Evolutionary conservation across 306 rosid species (phyloP).

Genomic region (Prunus mume): DNA sequence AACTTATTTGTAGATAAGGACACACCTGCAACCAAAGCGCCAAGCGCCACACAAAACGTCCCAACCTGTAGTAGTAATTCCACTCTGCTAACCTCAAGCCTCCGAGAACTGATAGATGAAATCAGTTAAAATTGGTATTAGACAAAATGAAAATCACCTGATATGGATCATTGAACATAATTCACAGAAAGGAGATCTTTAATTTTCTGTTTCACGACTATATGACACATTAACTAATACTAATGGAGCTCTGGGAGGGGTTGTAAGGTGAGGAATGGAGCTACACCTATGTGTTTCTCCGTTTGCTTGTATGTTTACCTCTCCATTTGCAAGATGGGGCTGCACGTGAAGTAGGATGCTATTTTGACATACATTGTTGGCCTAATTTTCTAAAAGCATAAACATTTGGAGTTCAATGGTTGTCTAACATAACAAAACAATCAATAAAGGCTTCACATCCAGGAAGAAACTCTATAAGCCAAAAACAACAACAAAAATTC

Average conservation of each 20-base stretch:
- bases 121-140: conserved; percentile 17
- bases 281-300: neutral
- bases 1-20: conserved; percentile 6
- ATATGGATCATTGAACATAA: neutral
- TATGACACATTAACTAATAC: neutral
- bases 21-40: conserved; percentile 92
- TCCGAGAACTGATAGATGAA: conserved; percentile 67
- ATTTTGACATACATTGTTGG: neutral
- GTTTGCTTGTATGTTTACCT: neutral
- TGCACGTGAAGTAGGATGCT: neutral
- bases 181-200: neutral
- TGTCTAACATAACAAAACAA: neutral
- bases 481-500: conserved; percentile 25
- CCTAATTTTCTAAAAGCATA: neutral
- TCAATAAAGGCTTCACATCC: neutral
- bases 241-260: neutral
- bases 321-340: neutral
- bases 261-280: neutral
- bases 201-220: neutral
- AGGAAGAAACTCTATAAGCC: neutral
- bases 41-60: conserved; percentile 83
- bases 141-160: neutral
- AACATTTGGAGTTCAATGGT: neutral
- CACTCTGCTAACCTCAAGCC: conserved; percentile 97
- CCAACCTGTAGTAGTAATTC: conserved; percentile 99